These are phyloP conservation scores for Dillenia suffruticosa DNA, from an alignment of 164 flowering plant species.

Conservation along the genomic window DNA sequence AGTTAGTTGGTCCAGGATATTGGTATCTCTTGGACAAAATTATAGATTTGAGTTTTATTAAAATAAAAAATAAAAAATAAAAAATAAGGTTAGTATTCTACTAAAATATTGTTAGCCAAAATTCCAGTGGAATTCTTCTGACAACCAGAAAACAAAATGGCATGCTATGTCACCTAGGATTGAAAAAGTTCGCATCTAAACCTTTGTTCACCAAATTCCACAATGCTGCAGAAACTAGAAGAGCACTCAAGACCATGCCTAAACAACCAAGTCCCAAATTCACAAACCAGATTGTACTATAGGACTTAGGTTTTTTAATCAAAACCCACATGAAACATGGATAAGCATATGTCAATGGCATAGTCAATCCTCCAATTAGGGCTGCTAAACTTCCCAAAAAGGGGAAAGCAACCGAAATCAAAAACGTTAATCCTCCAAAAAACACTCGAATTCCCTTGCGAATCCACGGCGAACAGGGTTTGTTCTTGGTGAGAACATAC, in stretches of 20 bases:
- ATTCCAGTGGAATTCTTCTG: no score
- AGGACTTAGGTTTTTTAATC: constrained; percentile 2
- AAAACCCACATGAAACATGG: no score
- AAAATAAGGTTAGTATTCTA: no score
- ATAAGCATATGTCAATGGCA: background rate
- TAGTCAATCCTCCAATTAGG: constrained; percentile 33
- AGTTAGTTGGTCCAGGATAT: no score
- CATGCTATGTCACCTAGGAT: constrained; percentile 1
- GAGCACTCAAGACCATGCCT: constrained; percentile 30
- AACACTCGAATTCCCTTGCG: constrained; percentile 32
- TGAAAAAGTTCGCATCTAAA: constrained; percentile 41
- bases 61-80: no score
- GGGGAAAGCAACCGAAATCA: constrained; percentile 61
- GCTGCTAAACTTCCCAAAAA: constrained; percentile 48
- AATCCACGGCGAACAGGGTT: constrained; percentile 49
- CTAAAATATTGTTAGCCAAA: no score
- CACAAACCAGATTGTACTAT: constrained; percentile 18
- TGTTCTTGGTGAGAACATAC: constrained; percentile 34
- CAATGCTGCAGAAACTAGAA: constrained; percentile 23
- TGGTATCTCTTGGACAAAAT: no score
- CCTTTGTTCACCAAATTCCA: constrained; percentile 36
- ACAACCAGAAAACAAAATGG: no score
- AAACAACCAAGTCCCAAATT: constrained; percentile 40
- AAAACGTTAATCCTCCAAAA: constrained; percentile 45
- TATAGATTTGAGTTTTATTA: no score